These are phyloP conservation scores for Metarhizium guizhouense DNA, from an alignment of 2,329 filamentous ascomycete genomes.

Conservation along the genomic window DNA sequence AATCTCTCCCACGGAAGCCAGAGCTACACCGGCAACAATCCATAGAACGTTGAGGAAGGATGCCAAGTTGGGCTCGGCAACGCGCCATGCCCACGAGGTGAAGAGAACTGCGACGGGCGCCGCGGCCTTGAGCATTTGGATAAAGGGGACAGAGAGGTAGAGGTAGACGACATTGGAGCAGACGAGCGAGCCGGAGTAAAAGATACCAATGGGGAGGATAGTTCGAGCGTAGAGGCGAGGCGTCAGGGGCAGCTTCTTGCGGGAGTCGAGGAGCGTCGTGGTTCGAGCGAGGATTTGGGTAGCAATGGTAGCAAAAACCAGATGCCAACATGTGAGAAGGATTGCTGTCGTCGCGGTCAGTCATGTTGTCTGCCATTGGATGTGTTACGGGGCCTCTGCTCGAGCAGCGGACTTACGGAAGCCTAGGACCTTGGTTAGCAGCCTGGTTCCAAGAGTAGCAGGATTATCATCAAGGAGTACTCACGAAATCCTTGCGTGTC, in stretches of 20 bases:
- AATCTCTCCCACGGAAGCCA: constrained; percentile 55
- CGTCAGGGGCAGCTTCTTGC: constrained; percentile 53
- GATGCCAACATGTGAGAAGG: constrained; percentile 59
- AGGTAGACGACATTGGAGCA: constrained; percentile 61
- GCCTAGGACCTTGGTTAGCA: background rate
- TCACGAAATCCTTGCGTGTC: constrained; percentile 29
- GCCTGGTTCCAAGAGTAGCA: background rate
- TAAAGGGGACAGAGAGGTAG: constrained; percentile 59
- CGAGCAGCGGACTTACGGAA: constrained; percentile 2
- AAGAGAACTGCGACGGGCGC: constrained; percentile 59
- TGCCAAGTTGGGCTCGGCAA: constrained; percentile 36
- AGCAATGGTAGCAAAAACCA: constrained; percentile 55
- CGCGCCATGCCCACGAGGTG: constrained; percentile 51
- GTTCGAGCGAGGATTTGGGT: constrained; percentile 58
- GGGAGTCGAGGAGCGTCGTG: constrained; percentile 53
- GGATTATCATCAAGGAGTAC: background rate
- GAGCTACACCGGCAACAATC: constrained; percentile 42
- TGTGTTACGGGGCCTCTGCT: background rate
- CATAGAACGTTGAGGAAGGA: constrained; percentile 39
- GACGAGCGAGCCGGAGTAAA: constrained; percentile 57
- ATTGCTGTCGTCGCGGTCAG: constrained; percentile 27
- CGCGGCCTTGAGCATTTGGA: constrained; percentile 63
- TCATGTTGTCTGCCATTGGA: background rate
- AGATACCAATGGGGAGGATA: constrained; percentile 56
- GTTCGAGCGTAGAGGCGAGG: constrained; percentile 51